These are phyloP conservation scores for Cadophora malorum DNA, from an alignment of 2,329 filamentous ascomycete genomes.

Conservation along the genomic window DNA sequence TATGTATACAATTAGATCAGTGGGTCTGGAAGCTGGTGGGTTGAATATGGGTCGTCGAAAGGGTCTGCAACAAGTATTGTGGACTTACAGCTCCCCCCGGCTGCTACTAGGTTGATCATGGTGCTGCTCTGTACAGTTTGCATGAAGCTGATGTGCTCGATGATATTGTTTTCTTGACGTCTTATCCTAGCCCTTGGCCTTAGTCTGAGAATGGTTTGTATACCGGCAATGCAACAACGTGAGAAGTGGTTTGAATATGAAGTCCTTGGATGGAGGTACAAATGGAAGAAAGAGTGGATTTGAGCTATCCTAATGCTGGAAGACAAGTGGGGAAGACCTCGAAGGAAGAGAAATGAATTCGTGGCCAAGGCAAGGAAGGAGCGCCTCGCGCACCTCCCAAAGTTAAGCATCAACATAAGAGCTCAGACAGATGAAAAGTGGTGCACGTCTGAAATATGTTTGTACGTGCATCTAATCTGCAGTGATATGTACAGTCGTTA, in stretches of 20 bases:
- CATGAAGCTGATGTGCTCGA: not conserved
- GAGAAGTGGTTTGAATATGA: not conserved
- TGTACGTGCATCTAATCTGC: not conserved
- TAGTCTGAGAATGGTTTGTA: not conserved
- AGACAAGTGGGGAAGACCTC: not conserved
- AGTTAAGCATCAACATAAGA: not conserved
- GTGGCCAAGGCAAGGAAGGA: not conserved
- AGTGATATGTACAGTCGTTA: not conserved
- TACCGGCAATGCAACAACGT: not conserved
- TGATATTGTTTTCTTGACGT: no score
- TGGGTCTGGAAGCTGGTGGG: no score
- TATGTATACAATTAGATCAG: no score
- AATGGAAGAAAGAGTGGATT: not conserved
- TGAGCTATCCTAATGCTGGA: not conserved
- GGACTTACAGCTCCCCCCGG: not conserved
- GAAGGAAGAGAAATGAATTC: not conserved
- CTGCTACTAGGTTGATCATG: not conserved
- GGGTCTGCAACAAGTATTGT: no score
- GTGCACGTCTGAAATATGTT: not conserved
- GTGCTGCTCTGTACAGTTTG: not conserved
- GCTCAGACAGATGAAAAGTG: not conserved
- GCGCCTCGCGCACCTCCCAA: not conserved
- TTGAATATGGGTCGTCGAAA: no score
- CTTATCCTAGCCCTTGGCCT: not conserved
- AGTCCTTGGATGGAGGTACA: not conserved